These are phyloP conservation scores for Vanilla planifolia DNA, from an alignment of 106 monocot species.

Conservation along the genomic window DNA sequence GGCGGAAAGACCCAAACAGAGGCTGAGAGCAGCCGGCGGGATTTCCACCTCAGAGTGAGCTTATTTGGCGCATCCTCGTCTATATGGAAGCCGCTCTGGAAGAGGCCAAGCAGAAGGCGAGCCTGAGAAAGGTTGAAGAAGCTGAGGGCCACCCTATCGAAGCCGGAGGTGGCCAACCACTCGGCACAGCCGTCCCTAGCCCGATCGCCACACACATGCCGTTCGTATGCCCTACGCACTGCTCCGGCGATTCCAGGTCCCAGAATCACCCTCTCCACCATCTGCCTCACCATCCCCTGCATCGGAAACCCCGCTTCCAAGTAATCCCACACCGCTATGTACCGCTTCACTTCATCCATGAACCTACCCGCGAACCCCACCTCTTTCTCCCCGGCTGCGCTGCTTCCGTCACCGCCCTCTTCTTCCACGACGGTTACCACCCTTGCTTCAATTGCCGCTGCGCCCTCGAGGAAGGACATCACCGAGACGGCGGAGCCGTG, in stretches of 20 bases:
- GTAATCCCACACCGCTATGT: constrained; percentile 25
- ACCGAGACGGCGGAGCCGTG: constrained; percentile 13
- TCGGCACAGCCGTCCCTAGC: constrained; percentile 15
- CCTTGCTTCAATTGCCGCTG: background rate
- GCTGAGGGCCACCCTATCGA: constrained; percentile 21
- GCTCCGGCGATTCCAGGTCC: constrained; percentile 23
- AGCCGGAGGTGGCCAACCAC: constrained; percentile 24
- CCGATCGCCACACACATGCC: background rate
- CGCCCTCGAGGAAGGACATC: constrained; percentile 16
- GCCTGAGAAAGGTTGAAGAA: constrained; percentile 40
- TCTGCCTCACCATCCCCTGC: constrained; percentile 18
- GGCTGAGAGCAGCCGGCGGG: constrained; percentile 28
- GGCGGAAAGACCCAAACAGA: constrained; percentile 28
- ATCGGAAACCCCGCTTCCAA: constrained; percentile 27
- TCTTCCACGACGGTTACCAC: constrained; percentile 10
- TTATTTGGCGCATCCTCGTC: constrained; percentile 26
- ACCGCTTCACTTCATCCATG: constrained; percentile 22
- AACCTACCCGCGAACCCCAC: constrained; percentile 14
- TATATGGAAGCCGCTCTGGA: constrained; percentile 31
- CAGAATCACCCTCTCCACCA: constrained; percentile 33
- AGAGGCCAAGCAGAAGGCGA: constrained; percentile 31
- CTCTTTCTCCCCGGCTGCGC: background rate
- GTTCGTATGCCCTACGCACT: constrained; percentile 10
- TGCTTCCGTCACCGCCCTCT: background rate
- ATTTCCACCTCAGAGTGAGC: constrained; percentile 37